These are phyloP conservation scores for Yamadazyma spencermartinsiae DNA, from an alignment of 1,139 yeast species.

Conservation along the genomic window DNA sequence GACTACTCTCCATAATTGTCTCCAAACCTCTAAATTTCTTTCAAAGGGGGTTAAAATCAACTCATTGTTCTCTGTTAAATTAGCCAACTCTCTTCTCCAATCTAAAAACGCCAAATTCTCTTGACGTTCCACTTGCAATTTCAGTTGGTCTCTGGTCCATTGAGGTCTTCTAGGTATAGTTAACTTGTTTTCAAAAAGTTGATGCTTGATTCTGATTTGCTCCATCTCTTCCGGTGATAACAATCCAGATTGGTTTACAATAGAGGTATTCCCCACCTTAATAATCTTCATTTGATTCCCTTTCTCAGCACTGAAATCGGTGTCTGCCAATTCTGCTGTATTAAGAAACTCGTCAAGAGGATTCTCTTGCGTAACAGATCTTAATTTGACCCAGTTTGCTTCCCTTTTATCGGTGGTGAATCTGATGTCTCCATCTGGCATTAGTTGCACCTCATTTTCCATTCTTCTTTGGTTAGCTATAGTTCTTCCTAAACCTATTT, in stretches of 20 bases:
- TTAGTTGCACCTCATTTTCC: constrained; percentile 66
- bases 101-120: constrained; percentile 90
- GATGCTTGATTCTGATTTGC: constrained; percentile 63
- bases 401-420: constrained; percentile 81
- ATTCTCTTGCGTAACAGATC: constrained; percentile 93
- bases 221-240: constrained; percentile 69
- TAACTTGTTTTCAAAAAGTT: constrained; percentile 72
- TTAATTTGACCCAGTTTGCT: constrained; percentile 84
- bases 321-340: constrained; percentile 94
- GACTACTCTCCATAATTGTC: constrained; percentile 97
- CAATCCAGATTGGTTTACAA: constrained; percentile 48
- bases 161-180: constrained; percentile 94
- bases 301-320: constrained; percentile 93
- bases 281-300: constrained; percentile 82
- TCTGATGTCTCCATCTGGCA: constrained; percentile 86
- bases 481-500: constrained; percentile 83
- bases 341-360: constrained; percentile 91
- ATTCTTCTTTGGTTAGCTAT: constrained; percentile 72
- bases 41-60: constrained; percentile 93
- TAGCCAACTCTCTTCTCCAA: constrained; percentile 91
- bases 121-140: constrained; percentile 75
- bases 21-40: constrained; percentile 97
- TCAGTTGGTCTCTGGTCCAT: constrained; percentile 76
- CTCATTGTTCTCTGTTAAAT: constrained; percentile 78
- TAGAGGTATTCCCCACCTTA: constrained; percentile 63